phyloP scores from a whole-genome alignment of 805 yeast genomes.

The Candida insectorum region DNA sequence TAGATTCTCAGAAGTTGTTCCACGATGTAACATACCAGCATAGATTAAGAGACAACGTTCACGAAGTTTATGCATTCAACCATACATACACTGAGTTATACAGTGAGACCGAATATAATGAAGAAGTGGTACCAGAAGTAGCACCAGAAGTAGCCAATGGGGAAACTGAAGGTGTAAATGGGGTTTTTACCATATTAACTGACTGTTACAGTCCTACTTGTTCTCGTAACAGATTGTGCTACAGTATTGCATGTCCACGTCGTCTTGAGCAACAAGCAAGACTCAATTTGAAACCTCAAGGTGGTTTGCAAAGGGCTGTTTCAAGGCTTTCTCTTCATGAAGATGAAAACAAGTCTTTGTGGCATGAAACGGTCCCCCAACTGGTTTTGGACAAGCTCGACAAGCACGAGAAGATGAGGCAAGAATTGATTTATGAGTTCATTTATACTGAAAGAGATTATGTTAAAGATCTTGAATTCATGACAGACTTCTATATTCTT shows the following conservation, averaged over 20 bases:
- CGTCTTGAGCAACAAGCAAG: conserved; percentile 94
- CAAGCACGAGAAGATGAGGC: conserved; percentile 85
- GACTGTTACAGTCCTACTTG: conserved; percentile 98
- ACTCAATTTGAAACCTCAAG: conserved; percentile 80
- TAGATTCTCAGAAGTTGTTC: conserved; percentile 91
- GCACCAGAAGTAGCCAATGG: conserved; percentile 16
- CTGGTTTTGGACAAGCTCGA: conserved; percentile 73
- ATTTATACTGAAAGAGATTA: conserved; percentile 93
- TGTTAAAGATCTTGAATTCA: conserved; percentile 88
- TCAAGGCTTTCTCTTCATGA: conserved; percentile 66
- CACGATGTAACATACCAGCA: conserved; percentile 96
- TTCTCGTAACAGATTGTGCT: conserved; percentile 81
- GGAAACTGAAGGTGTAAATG: conserved; percentile 54
- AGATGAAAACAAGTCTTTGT: conserved; percentile 77
- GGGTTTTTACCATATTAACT: conserved; percentile 87
- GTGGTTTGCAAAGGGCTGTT: conserved; percentile 77
- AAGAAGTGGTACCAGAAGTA: conserved; percentile 13
- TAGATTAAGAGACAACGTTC: conserved; percentile 79
- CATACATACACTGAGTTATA: conserved; percentile 49
- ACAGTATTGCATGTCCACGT: conserved; percentile 94
- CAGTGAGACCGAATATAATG: conserved; percentile 19
- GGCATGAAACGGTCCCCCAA: conserved; percentile 91
- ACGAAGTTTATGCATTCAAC: conserved; percentile 83
- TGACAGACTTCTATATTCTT: conserved; percentile 90
- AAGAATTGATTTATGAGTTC: conserved; percentile 91